Evolutionary conservation across 345 rosid species (phyloP), one percentile per base, ranked within the genome.

Genomic region (Ailanthus altissimus): DNA sequence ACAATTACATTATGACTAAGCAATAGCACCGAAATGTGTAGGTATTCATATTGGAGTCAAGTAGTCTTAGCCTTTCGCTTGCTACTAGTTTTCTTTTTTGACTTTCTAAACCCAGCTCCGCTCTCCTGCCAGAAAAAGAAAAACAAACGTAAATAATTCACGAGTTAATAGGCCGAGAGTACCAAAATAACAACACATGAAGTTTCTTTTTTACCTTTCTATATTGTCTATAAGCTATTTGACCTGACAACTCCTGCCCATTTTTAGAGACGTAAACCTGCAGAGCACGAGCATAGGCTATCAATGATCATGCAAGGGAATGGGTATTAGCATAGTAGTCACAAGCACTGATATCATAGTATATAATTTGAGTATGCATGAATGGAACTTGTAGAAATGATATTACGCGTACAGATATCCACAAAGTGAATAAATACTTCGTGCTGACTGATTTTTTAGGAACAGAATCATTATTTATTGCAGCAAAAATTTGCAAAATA

Each of bases 171-270:
- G 38, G 45, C 51, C 36, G 42, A 68, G 6, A 71, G 46, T 47
- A 75, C 23, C 75, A 61, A 68, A 53, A 66, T 58, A 47, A 47
- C 50, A 67, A 38, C 18, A 64, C 8, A 15, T 45, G 10, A 46
- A 2, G 36, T 58, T 54, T 54, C 25, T 50, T 49, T 11, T 4
- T 28, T 71, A 92, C 99, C 97, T 88, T 96, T 87, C 81, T 84
- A 84, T 88, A 93, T 64, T 82, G 84, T 81, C 91, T 90, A 81
- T 93, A 93, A 46, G 98, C 99, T 62, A 81, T 77, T 78, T 73
- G 90, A 67, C 99, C 99, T 0, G 97, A 74, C 78, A 92, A 76
- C 87, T 96, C 99, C 80, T 91, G 92, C 64, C 98, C 97, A 67
- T 45, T 85, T 82, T 78, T 84, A 50, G 94, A 80, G 47, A 92